Conservation (phyloP, 345 rosid species). For the Bruguiera parviflora region DNA sequence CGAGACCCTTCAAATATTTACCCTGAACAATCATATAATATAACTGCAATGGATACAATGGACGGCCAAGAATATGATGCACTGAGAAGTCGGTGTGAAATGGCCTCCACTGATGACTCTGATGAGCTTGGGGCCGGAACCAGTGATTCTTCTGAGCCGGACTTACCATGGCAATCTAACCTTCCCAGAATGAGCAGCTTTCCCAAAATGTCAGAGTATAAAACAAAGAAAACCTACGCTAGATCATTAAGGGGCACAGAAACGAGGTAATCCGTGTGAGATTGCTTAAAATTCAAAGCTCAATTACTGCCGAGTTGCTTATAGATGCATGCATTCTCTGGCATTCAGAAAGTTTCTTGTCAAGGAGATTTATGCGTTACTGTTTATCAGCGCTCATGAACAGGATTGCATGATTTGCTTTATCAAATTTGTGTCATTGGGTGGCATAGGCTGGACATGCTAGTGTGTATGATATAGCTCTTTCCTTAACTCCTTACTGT, state of each 20-base stretch:
- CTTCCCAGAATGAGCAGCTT: slow-evolving; percentile 42
- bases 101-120: slow-evolving; percentile 26
- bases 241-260: slow-evolving; percentile 18
- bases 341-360: too few relatives aligned
- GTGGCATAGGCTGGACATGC: too few relatives aligned
- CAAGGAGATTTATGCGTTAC: too few relatives aligned
- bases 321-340: too few relatives aligned
- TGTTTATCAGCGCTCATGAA: too few relatives aligned
- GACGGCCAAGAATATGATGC: slow-evolving; percentile 48
- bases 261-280: slow-evolving; percentile 35
- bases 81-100: slow-evolving; percentile 37
- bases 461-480: too few relatives aligned
- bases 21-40: slow-evolving; percentile 32
- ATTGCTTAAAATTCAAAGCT: too few relatives aligned
- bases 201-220: slow-evolving; percentile 36
- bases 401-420: too few relatives aligned
- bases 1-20: slow-evolving; percentile 37
- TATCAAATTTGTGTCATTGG: too few relatives aligned
- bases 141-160: slow-evolving; percentile 60
- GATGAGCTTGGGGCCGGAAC: slow-evolving; percentile 30
- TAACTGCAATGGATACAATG: slow-evolving; percentile 30
- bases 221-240: slow-evolving; percentile 21
- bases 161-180: slow-evolving; percentile 50
- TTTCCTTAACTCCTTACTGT: too few relatives aligned
- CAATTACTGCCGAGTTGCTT: too few relatives aligned